Evolutionary conservation across 352 stramenopile genomes (phyloP).

Genomic region (Pythium apleroticum): DNA sequence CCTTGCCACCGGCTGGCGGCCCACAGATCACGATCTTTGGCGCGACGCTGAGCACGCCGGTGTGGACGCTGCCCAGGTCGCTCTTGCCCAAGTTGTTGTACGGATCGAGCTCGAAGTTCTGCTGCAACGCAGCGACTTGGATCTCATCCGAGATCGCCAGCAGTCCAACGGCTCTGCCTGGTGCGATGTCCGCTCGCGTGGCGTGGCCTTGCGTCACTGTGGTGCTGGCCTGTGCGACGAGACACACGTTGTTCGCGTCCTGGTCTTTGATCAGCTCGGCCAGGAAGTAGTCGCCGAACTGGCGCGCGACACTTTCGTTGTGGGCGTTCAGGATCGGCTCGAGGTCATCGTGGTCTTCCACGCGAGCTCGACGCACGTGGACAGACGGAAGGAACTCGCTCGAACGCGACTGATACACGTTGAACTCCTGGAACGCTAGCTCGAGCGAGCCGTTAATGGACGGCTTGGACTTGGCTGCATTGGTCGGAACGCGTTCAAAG

Average conservation of each 20-base stretch:
- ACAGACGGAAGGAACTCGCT: slow-evolving; percentile 42
- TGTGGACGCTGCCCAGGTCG: background rate
- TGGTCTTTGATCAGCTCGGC: slow-evolving; percentile 91
- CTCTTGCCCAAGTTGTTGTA: slow-evolving; percentile 78
- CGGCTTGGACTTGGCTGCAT: background rate
- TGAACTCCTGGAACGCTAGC: slow-evolving; percentile 40
- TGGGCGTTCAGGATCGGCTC: slow-evolving; percentile 66
- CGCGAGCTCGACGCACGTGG: slow-evolving; percentile 59
- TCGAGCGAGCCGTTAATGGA: slow-evolving; percentile 11
- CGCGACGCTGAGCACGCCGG: slow-evolving; percentile 24
- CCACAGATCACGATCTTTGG: slow-evolving; percentile 55
- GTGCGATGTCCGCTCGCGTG: slow-evolving; percentile 24
- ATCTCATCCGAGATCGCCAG: slow-evolving; percentile 84
- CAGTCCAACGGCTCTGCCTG: slow-evolving; percentile 60
- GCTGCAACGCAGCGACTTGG: slow-evolving; percentile 76
- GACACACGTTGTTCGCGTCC: slow-evolving; percentile 80
- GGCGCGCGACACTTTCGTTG: slow-evolving; percentile 55
- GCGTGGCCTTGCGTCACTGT: slow-evolving; percentile 6
- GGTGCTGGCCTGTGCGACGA: slow-evolving; percentile 54
- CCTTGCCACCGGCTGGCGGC: slow-evolving; percentile 92
- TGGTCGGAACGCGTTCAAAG: slow-evolving; percentile 35
- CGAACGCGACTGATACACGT: slow-evolving; percentile 46
- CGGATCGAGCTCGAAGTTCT: slow-evolving; percentile 78
- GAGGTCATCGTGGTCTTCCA: slow-evolving; percentile 84
- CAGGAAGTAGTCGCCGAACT: slow-evolving; percentile 92